phyloP scores from a whole-genome alignment of 148 eudicot genomes.

The Spergularia bocconei region DNA sequence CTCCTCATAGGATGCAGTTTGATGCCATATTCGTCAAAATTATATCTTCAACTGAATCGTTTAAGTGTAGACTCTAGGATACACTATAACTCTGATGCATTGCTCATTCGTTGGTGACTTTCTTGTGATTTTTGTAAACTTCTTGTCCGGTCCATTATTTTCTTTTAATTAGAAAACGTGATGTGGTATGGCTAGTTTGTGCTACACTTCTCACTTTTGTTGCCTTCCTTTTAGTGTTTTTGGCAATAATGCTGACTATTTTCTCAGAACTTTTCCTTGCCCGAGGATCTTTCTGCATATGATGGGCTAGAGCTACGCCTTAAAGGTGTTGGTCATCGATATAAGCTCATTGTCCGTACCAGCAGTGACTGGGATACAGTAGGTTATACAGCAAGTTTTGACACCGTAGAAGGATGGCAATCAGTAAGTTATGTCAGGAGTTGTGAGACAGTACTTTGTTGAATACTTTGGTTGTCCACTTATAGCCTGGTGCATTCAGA shows the following conservation, averaged over 20 bases:
- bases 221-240: conserved; percentile 1
- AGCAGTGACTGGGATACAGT: conserved; percentile 96
- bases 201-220: background rate
- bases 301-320: conserved; percentile 85
- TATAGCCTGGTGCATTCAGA: conserved; percentile 36
- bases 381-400: conserved; percentile 83
- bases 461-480: conserved; percentile 12
- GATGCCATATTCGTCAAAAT: too few relatives aligned
- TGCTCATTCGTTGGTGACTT: background rate
- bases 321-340: conserved; percentile 89
- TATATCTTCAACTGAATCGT: too few relatives aligned
- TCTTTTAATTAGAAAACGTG: background rate
- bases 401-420: conserved; percentile 95
- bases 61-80: background rate
- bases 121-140: background rate
- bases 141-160: background rate
- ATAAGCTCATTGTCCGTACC: conserved; percentile 85
- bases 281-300: conserved; percentile 91
- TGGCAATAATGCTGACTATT: conserved; percentile 4
- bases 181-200: background rate
- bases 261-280: conserved; percentile 70
- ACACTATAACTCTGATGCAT: background rate
- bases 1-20: too few relatives aligned
- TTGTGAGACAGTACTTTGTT: background rate
- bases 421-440: conserved; percentile 49